Conservation (phyloP, 2,329 filamentous ascomycete species). For the Incumbomyces delicatus region DNA sequence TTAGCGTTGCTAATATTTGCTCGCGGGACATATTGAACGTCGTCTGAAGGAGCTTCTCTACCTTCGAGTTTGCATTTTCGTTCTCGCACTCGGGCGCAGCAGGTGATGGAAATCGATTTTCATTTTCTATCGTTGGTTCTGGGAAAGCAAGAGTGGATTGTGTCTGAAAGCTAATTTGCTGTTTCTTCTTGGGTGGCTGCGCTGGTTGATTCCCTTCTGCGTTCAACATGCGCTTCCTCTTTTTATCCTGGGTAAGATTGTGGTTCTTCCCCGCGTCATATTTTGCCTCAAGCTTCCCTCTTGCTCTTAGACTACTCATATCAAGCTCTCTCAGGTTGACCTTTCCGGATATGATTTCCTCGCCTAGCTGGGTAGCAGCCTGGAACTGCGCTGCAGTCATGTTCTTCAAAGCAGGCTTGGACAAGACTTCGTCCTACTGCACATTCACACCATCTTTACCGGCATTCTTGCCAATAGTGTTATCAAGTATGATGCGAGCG, state of each 20-base stretch:
- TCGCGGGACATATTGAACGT: background rate
- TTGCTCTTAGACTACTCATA: constrained; percentile 29
- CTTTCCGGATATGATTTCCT: constrained; percentile 28
- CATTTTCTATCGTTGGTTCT: background rate
- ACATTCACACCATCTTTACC: constrained; percentile 15
- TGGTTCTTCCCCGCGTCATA: background rate
- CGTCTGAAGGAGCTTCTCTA: background rate
- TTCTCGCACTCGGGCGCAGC: constrained; percentile 10
- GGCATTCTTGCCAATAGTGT: constrained; percentile 26
- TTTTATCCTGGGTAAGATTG: background rate
- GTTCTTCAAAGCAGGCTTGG: constrained; percentile 34
- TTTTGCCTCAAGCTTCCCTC: constrained; percentile 25
- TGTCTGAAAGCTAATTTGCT: background rate
- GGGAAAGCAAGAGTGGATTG: constrained; percentile 14
- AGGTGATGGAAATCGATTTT: constrained; percentile 6
- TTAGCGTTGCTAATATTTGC: constrained; percentile 21
- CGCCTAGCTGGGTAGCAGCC: constrained; percentile 29
- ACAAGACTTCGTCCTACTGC: constrained; percentile 35
- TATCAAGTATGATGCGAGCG: constrained; percentile 27
- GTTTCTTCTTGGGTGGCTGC: background rate
- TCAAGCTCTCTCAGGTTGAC: constrained; percentile 32
- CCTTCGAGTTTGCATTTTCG: background rate
- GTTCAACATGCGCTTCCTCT: background rate
- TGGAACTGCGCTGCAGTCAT: constrained; percentile 32
- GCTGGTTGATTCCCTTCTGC: no score